Percentiles rank a stretch among this genome's conserved stretches.
phyloP scores from a whole-genome alignment of 2,329 filamentous ascomycete genomes.

The Chaetomiaceae sp. region DNA sequence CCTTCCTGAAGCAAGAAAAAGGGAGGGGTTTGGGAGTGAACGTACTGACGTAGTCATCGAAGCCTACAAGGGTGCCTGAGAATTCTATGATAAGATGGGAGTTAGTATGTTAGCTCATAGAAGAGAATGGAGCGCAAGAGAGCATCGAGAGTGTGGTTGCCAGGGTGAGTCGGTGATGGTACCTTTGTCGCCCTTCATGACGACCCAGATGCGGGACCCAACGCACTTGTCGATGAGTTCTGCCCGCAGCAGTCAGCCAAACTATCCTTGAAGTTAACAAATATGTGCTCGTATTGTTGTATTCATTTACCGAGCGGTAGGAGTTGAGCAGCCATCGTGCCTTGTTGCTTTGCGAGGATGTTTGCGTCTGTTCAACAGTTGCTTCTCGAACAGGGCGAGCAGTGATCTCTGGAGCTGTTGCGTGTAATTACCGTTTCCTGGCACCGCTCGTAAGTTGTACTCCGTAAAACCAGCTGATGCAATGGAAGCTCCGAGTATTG shows the following conservation, averaged over 20 bases:
- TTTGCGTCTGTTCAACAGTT: slow-evolving; percentile 1
- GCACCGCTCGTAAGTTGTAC: no score
- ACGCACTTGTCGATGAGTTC: slow-evolving; percentile 99
- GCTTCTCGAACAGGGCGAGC: slow-evolving; percentile 3
- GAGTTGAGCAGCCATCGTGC: slow-evolving; percentile 65
- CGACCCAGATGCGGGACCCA: slow-evolving; percentile 93
- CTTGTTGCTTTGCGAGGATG: slow-evolving; percentile 2
- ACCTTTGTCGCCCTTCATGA: slow-evolving; percentile 99
- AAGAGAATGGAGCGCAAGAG: no score
- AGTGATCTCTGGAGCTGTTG: no score
- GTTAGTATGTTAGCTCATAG: neutral
- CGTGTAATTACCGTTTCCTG: no score
- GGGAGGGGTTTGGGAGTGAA: slow-evolving; percentile 30
- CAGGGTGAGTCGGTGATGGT: slow-evolving; percentile 35
- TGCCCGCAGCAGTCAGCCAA: slow-evolving; percentile 35
- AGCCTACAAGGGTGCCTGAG: slow-evolving; percentile 86
- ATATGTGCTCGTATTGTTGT: neutral
- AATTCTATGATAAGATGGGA: slow-evolving; percentile 59
- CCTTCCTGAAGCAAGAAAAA: neutral
- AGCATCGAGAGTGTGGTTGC: neutral
- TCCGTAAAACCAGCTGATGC: no score
- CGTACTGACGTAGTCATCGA: slow-evolving; percentile 99
- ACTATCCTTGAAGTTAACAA: neutral
- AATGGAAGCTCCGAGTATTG: no score
- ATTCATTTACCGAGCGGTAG: slow-evolving; percentile 38